Evolutionary conservation across 768 basidiomycete species (phyloP), one percentile per base, ranked within the genome.

Genomic region (Auriscalpium orientale): DNA sequence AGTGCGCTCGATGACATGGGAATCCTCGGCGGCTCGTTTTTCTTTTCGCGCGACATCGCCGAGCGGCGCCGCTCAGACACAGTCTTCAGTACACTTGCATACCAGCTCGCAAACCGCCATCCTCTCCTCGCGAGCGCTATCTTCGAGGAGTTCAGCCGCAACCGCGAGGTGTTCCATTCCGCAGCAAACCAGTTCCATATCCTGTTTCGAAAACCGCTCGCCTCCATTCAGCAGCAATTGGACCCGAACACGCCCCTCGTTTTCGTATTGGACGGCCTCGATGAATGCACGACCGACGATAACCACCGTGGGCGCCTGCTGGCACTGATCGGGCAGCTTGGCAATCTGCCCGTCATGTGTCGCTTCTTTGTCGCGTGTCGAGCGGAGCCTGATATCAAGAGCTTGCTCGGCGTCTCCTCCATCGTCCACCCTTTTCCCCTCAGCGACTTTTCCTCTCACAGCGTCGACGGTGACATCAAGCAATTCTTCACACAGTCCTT

Each of bases 191-290:
- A 52, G 18, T 38, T 56, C 40, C 21, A 20, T 28, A 45, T 40
- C 16, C 57, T 70, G 7, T 11, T 68, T n/a, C 21, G 52, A 2
- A 34, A 36, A 22, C 63, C 64, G 7, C 49, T 62, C 13, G 33
- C 15, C 0, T n/a, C n/a, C 11, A 16, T 43, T 43, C 40, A 43
- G 40, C 40, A 43, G 18, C 40, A 43, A 43, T 5, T 43, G 3
- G 40, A 43, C 18, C 40, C 47, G 11, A 10, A 34, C 8, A 5
- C 40, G 7, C 47, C 51, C 16, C 36, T 69, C 28, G 44, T 74
- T 16, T 56, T 74, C 47, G 62, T 73, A 48, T 59, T 75, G 20
- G 74, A 75, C 57, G 73, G 66, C 3, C 58, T 74, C 28, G 72
- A 74, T 57, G 72, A 74, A 63, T 67, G 72, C 51, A 40, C 49